These are phyloP conservation scores for Podaxis carcinomalis DNA, from an alignment of 768 basidiomycete species.

Conservation along the genomic window DNA sequence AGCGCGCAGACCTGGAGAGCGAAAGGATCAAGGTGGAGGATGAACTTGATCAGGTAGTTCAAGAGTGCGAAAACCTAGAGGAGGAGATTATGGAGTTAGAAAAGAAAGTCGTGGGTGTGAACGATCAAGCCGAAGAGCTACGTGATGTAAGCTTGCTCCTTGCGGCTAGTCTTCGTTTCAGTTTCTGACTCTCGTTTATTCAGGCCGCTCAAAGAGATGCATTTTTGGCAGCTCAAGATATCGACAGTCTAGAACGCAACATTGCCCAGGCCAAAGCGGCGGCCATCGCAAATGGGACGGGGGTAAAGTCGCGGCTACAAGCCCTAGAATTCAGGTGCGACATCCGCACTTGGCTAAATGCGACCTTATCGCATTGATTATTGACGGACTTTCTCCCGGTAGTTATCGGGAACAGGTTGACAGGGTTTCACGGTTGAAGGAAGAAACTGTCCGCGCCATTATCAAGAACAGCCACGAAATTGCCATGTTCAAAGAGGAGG, in stretches of 20 bases:
- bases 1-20: conserved; percentile 68
- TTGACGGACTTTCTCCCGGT: conserved; percentile 11
- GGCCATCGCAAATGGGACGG: conserved; percentile 77
- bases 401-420: conserved; percentile 81
- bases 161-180: neutral
- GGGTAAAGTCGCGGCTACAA: conserved; percentile 74
- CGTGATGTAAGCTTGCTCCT: conserved; percentile 53
- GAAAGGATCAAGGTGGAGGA: conserved; percentile 80
- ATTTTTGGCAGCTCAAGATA: conserved; percentile 60
- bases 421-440: conserved; percentile 67
- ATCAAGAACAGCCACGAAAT: conserved; percentile 84
- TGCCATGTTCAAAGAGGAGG: conserved; percentile 74
- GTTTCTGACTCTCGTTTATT: conserved; percentile 6
- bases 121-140: conserved; percentile 75
- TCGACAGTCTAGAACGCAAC: conserved; percentile 64
- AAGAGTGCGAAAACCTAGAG: conserved; percentile 78
- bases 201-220: conserved; percentile 80
- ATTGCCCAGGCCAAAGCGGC: conserved; percentile 71
- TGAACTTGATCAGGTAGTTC: conserved; percentile 70
- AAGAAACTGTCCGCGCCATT: conserved; percentile 77
- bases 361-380: neutral
- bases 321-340: conserved; percentile 72
- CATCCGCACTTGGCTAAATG: conserved; percentile 8
- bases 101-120: conserved; percentile 64
- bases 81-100: conserved; percentile 73